These are phyloP conservation scores for Naganishia onofrii DNA, from an alignment of 768 basidiomycete genomes.

Conservation along the genomic window DNA sequence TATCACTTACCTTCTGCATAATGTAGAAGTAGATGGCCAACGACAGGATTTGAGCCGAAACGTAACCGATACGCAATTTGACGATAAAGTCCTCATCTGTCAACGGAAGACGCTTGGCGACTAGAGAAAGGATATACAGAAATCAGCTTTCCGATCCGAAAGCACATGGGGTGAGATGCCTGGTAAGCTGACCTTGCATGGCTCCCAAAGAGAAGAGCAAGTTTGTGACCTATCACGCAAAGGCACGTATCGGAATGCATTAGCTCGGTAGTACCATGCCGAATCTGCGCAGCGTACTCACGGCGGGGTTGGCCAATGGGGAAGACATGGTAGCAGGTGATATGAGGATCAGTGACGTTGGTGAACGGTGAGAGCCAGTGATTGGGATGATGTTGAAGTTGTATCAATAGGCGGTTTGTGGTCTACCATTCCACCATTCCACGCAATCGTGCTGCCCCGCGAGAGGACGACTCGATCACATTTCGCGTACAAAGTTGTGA, in stretches of 20 bases:
- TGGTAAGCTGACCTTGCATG: conserved; percentile 62
- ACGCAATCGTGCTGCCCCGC: background rate
- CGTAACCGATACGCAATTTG: conserved; percentile 81
- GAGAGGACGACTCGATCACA: background rate
- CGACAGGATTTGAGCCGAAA: conserved; percentile 67
- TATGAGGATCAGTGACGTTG: background rate
- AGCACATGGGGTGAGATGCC: background rate
- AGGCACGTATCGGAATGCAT: background rate
- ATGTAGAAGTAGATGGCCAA: conserved; percentile 77
- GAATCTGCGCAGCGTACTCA: background rate
- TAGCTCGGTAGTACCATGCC: background rate
- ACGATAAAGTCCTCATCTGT: conserved; percentile 77
- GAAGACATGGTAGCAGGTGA: conserved; percentile 11
- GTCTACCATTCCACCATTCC: background rate
- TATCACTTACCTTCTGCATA: conserved; percentile 63
- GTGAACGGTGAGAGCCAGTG: background rate
- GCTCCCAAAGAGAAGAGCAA: conserved; percentile 84
- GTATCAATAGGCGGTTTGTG: background rate
- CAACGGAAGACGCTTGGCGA: conserved; percentile 86
- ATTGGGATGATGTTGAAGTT: background rate
- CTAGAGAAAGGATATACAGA: conserved; percentile 52
- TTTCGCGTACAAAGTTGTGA: background rate
- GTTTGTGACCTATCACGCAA: conserved; percentile 63
- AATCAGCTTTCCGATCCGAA: conserved; percentile 53
- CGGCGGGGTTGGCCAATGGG: conserved; percentile 22